Evolutionary conservation across 192 early-diverging fungal species (phyloP).

Genomic region (Podila verticillata): DNA sequence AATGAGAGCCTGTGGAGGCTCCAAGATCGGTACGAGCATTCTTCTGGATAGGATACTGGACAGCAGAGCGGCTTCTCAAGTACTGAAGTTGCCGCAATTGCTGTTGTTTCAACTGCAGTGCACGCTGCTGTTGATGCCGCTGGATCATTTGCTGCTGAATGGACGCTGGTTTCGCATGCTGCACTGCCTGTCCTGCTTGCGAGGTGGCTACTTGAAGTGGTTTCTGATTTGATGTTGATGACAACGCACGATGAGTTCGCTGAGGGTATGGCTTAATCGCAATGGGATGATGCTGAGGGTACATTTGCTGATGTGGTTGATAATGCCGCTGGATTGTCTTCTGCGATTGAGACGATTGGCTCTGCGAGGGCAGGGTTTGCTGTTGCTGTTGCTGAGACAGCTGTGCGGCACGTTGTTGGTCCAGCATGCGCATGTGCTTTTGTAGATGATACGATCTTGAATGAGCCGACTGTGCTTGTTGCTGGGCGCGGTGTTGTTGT

Average conservation of each 20-base stretch:
- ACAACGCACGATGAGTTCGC: neutral
- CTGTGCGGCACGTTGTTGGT: constrained; percentile 37
- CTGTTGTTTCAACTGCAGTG: constrained; percentile 31
- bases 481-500: constrained; percentile 44
- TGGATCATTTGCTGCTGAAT: constrained; percentile 36
- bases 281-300: constrained; percentile 17
- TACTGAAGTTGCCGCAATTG: constrained; percentile 33
- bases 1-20: neutral
- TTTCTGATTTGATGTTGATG: neutral
- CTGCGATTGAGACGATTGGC: neutral
- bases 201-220: neutral
- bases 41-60: neutral
- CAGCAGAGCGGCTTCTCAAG: neutral
- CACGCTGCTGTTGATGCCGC: constrained; percentile 49
- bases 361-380: constrained; percentile 23
- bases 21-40: neutral
- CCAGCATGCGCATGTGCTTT: constrained; percentile 49
- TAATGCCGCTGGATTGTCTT: constrained; percentile 34
- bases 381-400: constrained; percentile 15
- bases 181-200: neutral
- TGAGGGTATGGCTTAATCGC: neutral
- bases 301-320: constrained; percentile 49
- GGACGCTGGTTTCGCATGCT: constrained; percentile 1
- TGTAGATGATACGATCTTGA: constrained; percentile 46
- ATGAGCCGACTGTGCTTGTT: constrained; percentile 46